Evolutionary conservation across 306 rosid genomes (phyloP).

Genomic region (Canavalia ensiformis): DNA sequence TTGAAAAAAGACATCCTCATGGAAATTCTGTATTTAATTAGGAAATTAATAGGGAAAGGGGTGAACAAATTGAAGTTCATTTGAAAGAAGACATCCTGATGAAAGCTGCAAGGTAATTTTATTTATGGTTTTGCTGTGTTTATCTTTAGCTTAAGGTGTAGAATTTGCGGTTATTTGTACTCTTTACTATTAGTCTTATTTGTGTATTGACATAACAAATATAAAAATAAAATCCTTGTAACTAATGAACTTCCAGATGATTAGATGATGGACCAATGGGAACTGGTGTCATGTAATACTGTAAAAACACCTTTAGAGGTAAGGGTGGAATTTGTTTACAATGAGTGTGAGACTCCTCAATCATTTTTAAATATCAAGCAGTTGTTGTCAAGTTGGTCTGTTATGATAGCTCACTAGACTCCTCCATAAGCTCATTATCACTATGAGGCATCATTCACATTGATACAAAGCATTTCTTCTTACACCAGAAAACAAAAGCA

Average conservation of each 20-base stretch:
- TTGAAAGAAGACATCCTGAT: conserved; percentile 74
- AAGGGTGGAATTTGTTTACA: conserved; percentile 42
- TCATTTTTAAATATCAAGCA: neutral
- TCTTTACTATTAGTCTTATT: conserved; percentile 50
- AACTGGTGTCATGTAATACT: conserved; percentile 72
- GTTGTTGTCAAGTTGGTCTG: too few species aligned
- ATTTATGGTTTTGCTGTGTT: conserved; percentile 23
- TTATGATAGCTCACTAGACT: too few species aligned
- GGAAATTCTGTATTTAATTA: conserved; percentile 49
- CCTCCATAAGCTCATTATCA: too few species aligned
- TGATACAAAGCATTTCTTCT: too few species aligned
- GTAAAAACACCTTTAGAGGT: conserved; percentile 92
- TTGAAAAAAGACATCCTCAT: conserved; percentile 74
- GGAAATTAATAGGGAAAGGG: conserved; percentile 83
- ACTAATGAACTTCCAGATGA: conserved; percentile 97
- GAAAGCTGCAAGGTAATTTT: conserved; percentile 79
- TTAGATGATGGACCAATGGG: conserved; percentile 99
- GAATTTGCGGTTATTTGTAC: conserved; percentile 13
- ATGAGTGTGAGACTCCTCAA: conserved; percentile 23
- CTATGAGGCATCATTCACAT: too few species aligned
- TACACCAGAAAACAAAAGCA: too few species aligned
- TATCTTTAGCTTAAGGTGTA: conserved; percentile 1
- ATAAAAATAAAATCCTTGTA: conserved; percentile 90
- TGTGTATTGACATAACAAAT: conserved; percentile 62
- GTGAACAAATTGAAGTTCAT: conserved; percentile 86